Conservation (phyloP, 352 stramenopile species). For the Bremia lactucae region DNA sequence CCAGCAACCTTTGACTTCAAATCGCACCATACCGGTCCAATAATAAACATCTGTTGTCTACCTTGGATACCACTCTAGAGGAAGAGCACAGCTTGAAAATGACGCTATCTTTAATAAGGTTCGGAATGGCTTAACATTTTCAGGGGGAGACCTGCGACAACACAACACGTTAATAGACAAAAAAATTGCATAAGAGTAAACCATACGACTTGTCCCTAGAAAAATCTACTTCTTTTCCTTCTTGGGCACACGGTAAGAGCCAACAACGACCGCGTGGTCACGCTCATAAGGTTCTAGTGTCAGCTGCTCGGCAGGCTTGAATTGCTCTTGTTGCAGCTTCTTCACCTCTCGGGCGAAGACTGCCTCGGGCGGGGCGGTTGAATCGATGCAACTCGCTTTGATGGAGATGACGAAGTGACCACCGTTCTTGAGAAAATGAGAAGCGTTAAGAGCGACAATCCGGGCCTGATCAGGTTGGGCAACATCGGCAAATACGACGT, state of each 20-base stretch:
- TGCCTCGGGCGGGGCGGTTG: slow-evolving; percentile 94
- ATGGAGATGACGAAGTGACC: slow-evolving; percentile 99
- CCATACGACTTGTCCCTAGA: slow-evolving; percentile 10
- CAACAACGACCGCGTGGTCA: slow-evolving; percentile 98
- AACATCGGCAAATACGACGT: slow-evolving; percentile 98
- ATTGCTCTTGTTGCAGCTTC: slow-evolving; percentile 97
- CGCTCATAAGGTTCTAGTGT: slow-evolving; percentile 99
- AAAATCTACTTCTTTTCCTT: slow-evolving; percentile 85
- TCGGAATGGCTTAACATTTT: slow-evolving; percentile 16
- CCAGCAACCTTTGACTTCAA: slow-evolving; percentile 12
- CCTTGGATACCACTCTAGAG: background rate
- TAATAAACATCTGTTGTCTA: slow-evolving; percentile 10
- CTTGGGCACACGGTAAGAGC: slow-evolving; percentile 91
- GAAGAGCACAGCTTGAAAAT: slow-evolving; percentile 19
- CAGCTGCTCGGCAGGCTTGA: slow-evolving; percentile 98
- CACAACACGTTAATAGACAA: slow-evolving; percentile 24
- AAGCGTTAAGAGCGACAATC: slow-evolving; percentile 98
- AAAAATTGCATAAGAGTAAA: slow-evolving; percentile 32
- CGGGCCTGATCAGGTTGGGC: slow-evolving; percentile 98
- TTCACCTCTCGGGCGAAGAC: slow-evolving; percentile 96
- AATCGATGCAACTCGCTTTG: slow-evolving; percentile 99
- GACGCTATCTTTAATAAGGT: no score
- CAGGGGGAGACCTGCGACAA: slow-evolving; percentile 26
- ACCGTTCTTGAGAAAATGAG: slow-evolving; percentile 99
- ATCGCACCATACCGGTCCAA: slow-evolving; percentile 21